Percentiles rank a stretch among this genome's conserved stretches.
Conservation (phyloP, 768 basidiomycete genomes). For the Pleurotus sapidus region DNA sequence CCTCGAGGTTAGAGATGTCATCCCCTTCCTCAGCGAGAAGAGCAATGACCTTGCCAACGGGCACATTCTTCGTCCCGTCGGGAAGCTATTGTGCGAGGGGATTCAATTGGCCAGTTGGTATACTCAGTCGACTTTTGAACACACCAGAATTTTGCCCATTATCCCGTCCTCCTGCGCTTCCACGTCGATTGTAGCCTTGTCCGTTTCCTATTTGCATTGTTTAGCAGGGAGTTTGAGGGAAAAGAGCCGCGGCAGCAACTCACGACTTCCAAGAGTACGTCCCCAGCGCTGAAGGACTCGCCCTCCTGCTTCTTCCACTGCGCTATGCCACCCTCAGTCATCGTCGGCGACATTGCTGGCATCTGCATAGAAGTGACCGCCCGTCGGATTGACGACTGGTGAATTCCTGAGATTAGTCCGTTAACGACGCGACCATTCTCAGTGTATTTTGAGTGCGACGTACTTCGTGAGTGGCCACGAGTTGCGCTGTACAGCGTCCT, state of each 20-base stretch:
- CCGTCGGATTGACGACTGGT: slow-evolving; percentile 43
- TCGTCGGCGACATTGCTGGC: slow-evolving; percentile 98
- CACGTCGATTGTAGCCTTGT: slow-evolving; percentile 96
- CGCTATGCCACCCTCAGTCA: slow-evolving; percentile 92
- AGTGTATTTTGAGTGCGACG: background rate
- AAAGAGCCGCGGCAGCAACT: slow-evolving; percentile 23
- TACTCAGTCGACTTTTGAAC: slow-evolving; percentile 19
- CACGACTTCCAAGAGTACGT: slow-evolving; percentile 89
- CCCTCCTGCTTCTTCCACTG: slow-evolving; percentile 90
- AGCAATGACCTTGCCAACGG: slow-evolving; percentile 88
- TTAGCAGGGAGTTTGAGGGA: background rate
- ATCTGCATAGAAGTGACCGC: slow-evolving; percentile 80
- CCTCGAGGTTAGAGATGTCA: slow-evolving; percentile 82
- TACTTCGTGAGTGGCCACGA: background rate
- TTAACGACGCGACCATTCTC: background rate
- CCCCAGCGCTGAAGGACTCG: slow-evolving; percentile 75
- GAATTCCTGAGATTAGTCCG: slow-evolving; percentile 40
- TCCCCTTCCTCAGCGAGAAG: slow-evolving; percentile 95
- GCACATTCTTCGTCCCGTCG: slow-evolving; percentile 81
- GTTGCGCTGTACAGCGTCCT: background rate
- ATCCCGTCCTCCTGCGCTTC: slow-evolving; percentile 98
- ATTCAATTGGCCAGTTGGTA: too few relatives aligned
- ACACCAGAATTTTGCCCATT: slow-evolving; percentile 87
- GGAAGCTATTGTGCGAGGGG: slow-evolving; percentile 38
- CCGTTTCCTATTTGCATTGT: slow-evolving; percentile 65